Conservation (phyloP, 2,329 filamentous ascomycete genomes). For the Alternaria arbusti region DNA sequence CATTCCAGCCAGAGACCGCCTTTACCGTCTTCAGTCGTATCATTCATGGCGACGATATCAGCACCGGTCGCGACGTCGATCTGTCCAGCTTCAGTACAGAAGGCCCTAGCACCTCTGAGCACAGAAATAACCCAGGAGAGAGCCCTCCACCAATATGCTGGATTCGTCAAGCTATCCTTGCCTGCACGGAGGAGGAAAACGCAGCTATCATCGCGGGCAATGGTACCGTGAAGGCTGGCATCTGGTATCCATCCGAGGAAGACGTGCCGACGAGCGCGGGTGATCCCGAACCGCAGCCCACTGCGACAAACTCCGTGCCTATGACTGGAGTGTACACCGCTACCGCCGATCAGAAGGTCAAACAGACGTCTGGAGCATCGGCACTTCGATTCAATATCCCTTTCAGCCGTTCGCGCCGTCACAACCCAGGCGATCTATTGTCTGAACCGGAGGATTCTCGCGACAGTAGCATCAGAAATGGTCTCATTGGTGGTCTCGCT, state of each 20-base stretch:
- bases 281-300: not conserved
- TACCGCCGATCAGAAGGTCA: not conserved
- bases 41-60: conserved; percentile 56
- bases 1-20: conserved; percentile 52
- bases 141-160: conserved; percentile 64
- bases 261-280: conserved; percentile 3
- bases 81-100: conserved; percentile 62
- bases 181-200: conserved; percentile 61
- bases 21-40: conserved; percentile 61
- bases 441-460: not conserved
- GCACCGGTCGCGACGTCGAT: conserved; percentile 58
- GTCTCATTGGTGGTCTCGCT: conserved; percentile 3
- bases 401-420: not conserved
- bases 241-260: conserved; percentile 21
- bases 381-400: not conserved
- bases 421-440: not conserved
- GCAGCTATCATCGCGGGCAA: conserved; percentile 56
- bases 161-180: conserved; percentile 56
- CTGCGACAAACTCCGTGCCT: not conserved
- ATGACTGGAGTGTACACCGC: conserved; percentile 17
- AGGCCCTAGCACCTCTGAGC: conserved; percentile 64
- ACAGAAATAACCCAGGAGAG: conserved; percentile 60
- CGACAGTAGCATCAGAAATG: not conserved
- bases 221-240: conserved; percentile 42
- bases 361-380: conserved; percentile 3